These are phyloP conservation scores for Pezicula neosporulosa DNA, from an alignment of 2,329 filamentous ascomycete species.

Conservation along the genomic window DNA sequence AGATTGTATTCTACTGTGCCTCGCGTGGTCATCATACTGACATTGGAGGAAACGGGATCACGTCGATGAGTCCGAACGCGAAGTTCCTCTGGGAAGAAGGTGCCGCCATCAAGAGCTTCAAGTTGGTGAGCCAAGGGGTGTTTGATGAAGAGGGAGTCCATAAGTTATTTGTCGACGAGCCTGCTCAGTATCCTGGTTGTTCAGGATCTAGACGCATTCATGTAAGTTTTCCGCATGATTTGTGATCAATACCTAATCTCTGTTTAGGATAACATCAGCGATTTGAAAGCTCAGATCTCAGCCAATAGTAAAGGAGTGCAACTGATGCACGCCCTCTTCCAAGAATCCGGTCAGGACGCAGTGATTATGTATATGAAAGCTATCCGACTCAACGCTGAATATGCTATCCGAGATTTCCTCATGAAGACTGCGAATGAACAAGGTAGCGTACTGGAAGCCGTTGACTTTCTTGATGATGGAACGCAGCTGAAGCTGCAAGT, in stretches of 20 bases:
- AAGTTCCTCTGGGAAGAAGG: constrained; percentile 62
- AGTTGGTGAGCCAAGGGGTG: constrained; percentile 68
- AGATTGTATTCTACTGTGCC: constrained; percentile 78
- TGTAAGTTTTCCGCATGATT: constrained; percentile 71
- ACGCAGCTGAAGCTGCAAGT: constrained; percentile 69
- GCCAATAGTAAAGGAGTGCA: constrained; percentile 80
- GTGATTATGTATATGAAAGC: constrained; percentile 78
- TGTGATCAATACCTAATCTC: too few species aligned
- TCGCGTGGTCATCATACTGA: constrained; percentile 78
- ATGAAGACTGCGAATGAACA: constrained; percentile 64
- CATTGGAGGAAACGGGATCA: constrained; percentile 76
- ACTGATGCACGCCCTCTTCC: constrained; percentile 68
- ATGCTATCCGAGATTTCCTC: constrained; percentile 68
- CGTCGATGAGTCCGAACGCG: constrained; percentile 75
- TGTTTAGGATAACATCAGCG: constrained; percentile 69
- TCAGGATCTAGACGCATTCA: constrained; percentile 70
- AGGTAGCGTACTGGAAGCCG: constrained; percentile 61
- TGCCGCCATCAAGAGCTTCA: constrained; percentile 55
- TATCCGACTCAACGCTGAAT: constrained; percentile 75
- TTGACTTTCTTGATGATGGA: constrained; percentile 82
- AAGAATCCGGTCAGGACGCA: constrained; percentile 69
- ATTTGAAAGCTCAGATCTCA: constrained; percentile 78
- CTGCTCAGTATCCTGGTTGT: constrained; percentile 69
- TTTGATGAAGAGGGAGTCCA: constrained; percentile 74
- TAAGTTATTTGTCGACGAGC: constrained; percentile 67